A percentile compares a stretch with the other conserved stretches of the same genome.
Evolutionary conservation across 441 rosid genomes (phyloP).

Genomic region (Geranium incanum): DNA sequence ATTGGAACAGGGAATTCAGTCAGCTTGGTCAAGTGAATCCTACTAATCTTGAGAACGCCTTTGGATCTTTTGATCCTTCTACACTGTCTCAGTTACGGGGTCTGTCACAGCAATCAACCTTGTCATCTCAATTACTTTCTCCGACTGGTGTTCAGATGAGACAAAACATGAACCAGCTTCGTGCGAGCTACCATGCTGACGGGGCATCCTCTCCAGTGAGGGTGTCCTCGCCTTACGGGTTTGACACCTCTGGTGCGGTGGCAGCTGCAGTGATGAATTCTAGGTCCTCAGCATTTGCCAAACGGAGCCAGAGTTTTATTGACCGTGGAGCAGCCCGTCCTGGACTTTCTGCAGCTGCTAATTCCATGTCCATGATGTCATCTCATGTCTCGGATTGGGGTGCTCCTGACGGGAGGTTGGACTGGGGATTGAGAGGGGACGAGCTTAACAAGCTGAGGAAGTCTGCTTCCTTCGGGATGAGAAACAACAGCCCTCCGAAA

Average conservation of each 20-base stretch:
- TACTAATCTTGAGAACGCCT: constrained; percentile 49
- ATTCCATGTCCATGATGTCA: constrained; percentile 19
- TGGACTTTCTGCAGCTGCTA: constrained; percentile 31
- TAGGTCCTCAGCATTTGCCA: constrained; percentile 60
- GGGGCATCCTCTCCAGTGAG: constrained; percentile 48
- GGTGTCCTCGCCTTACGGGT: constrained; percentile 34
- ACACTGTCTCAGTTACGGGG: constrained; percentile 36
- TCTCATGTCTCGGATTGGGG: constrained; percentile 58
- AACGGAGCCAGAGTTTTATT: constrained; percentile 71
- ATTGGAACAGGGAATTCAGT: constrained; percentile 52
- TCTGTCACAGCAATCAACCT: constrained; percentile 2
- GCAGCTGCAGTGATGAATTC: constrained; percentile 50
- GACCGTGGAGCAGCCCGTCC: constrained; percentile 46
- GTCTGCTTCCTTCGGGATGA: constrained; percentile 55
- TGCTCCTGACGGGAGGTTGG: constrained; percentile 68
- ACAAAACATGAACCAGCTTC: constrained; percentile 40
- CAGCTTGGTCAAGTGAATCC: constrained; percentile 51
- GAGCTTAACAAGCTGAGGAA: constrained; percentile 68
- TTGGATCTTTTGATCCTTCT: constrained; percentile 43
- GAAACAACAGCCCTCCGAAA: constrained; percentile 30
- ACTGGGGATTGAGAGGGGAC: constrained; percentile 71
- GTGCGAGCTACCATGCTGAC: constrained; percentile 37
- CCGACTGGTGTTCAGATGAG: constrained; percentile 47
- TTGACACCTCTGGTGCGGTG: constrained; percentile 38
- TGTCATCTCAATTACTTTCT: constrained; percentile 11